Percentiles rank a stretch among this genome's conserved stretches.
phyloP scores from a whole-genome alignment of 2,329 filamentous ascomycete genomes.

The Penicillium sp. region DNA sequence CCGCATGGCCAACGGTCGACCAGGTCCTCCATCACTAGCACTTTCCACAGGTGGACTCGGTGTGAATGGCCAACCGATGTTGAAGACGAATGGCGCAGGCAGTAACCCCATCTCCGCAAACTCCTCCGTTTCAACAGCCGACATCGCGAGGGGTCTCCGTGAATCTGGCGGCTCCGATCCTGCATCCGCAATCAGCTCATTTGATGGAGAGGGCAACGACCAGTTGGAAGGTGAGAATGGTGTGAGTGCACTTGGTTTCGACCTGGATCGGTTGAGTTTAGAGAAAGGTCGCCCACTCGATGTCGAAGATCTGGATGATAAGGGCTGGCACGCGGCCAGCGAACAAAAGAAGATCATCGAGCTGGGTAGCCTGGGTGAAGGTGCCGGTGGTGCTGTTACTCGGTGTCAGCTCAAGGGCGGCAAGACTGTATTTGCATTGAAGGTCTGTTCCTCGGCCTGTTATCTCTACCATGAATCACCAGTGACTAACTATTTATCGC shows the following conservation, averaged over 20 bases:
- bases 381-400: conserved; percentile 93
- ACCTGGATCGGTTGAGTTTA: conserved; percentile 76
- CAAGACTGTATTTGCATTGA: conserved; percentile 92
- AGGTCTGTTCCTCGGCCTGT: conserved; percentile 58
- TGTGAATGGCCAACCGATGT: conserved; percentile 75
- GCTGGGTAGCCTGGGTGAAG: conserved; percentile 86
- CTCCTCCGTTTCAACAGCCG: conserved; percentile 80
- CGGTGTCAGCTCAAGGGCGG: conserved; percentile 84
- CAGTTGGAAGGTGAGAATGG: conserved; percentile 83
- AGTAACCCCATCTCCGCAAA: conserved; percentile 84
- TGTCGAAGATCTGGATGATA: conserved; percentile 91
- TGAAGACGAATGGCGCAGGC: conserved; percentile 63
- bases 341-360: conserved; percentile 85
- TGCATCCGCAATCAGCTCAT: conserved; percentile 80
- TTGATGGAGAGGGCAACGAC: conserved; percentile 71
- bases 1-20: conserved; percentile 52
- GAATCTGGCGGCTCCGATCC: conserved; percentile 75
- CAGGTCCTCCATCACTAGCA: conserved; percentile 54
- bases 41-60: conserved; percentile 71
- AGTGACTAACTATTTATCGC: not conserved
- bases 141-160: conserved; percentile 72
- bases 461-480: not conserved
- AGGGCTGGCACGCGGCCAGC: conserved; percentile 92
- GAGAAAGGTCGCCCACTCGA: conserved; percentile 83
- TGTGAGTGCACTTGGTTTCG: conserved; percentile 71